Evolutionary conservation across 2,329 filamentous ascomycete species (phyloP).

Genomic region (Chalaropsis ovoidea): DNA sequence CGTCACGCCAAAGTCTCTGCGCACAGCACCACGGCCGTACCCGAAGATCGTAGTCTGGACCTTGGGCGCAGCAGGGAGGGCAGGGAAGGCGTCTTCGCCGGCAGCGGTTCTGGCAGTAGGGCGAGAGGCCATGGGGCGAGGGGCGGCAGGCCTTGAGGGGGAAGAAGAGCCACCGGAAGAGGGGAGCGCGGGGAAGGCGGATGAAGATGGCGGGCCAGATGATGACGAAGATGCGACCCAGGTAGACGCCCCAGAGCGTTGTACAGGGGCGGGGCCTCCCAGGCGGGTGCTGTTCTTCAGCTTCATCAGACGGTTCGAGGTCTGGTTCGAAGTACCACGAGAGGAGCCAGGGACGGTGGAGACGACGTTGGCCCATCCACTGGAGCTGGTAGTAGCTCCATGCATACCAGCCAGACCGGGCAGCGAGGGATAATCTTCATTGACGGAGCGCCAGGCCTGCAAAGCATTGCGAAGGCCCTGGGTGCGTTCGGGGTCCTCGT

Average conservation of each 20-base stretch:
- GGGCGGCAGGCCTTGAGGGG: constrained; percentile 18
- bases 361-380: constrained; percentile 52
- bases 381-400: constrained; percentile 47
- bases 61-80: constrained; percentile 68
- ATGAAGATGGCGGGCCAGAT: constrained; percentile 28
- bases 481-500: constrained; percentile 69
- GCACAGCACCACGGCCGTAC: constrained; percentile 47
- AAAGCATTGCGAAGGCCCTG: constrained; percentile 69
- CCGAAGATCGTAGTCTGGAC: constrained; percentile 52
- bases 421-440: constrained; percentile 86
- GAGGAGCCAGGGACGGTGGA: constrained; percentile 44
- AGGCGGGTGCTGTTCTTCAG: constrained; percentile 49
- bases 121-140: constrained; percentile 8
- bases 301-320: constrained; percentile 47
- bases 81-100: constrained; percentile 61
- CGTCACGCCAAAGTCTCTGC: constrained; percentile 41
- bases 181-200: constrained; percentile 40
- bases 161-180: constrained; percentile 25
- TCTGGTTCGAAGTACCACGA: constrained; percentile 37
- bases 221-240: constrained; percentile 28
- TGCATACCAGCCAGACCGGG: constrained; percentile 63
- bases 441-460: constrained; percentile 92
- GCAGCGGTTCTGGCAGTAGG: constrained; percentile 16
- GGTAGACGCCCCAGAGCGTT: constrained; percentile 15
- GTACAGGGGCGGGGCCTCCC: constrained; percentile 31